Evolutionary conservation across 2,329 filamentous ascomycete genomes (phyloP), one percentile per base, ranked within the genome.

Genomic region (Aspergillus amoenus): DNA sequence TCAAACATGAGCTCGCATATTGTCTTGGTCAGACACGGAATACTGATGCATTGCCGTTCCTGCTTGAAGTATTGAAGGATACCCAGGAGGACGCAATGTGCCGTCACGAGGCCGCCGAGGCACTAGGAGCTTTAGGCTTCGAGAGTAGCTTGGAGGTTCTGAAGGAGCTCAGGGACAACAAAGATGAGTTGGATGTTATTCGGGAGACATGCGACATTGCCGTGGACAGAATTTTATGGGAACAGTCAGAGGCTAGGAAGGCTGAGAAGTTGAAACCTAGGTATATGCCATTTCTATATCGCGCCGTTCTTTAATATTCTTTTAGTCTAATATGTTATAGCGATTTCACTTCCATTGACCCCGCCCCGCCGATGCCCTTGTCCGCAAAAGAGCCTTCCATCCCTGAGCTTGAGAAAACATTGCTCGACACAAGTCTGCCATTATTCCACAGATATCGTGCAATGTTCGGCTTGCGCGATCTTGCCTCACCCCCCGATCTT

Each of bases 1-100:
- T 97, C 46, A 97, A 97, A 79, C 94, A 99, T 75, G 94, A 99
- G 74, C 83, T 99, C 48, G 94, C 94, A 24, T 99, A 99, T 79
- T 99, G 94, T 71, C 84, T 99, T 2, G 94, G 94, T 7, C 94
- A 99, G 78, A 93, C 90, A 1, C 87, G 87, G 57, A 91, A 96
- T 70, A 76, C 82, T 50, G 87, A 87, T 45, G 89, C 93, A 0
- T 84, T 92, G 9, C 82, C 87, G 9, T 88, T 86, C 61, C 80
- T 99, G 64, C 84, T 87, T 57, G 76, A 81, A 12, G 91, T 95
- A 13, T 80, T 97, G 56, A 83, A 89, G 64, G 85, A 97, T 74
- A 78, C 86, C 61, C 72, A 85, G n/a, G 91, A 97, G 76, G 93
- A 97, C 78, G 77, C 89, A 39, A 99, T 99, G 93, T 95, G 91